Evolutionary conservation across 2,329 filamentous ascomycete genomes (phyloP).

Genomic region (Cytospora leucostoma): DNA sequence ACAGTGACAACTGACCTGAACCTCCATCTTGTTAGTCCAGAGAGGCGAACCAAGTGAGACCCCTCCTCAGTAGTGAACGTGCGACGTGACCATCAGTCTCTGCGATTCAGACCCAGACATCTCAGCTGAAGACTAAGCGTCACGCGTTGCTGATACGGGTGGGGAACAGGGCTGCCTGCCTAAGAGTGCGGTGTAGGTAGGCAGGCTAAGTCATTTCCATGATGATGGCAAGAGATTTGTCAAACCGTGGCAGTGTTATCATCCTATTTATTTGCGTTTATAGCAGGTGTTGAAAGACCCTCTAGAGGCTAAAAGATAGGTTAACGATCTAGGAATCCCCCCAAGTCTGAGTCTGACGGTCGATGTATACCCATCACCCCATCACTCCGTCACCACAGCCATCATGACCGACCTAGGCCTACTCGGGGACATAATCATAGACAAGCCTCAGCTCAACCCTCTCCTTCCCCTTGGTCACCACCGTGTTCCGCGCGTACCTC

Average conservation of each 20-base stretch:
- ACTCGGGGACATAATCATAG: constrained; percentile 51
- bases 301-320: not conserved
- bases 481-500: constrained; percentile 54
- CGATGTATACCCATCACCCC: not conserved
- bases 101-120: too few relatives aligned
- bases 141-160: too few relatives aligned
- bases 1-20: not conserved
- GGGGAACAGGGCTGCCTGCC: too few relatives aligned
- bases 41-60: not conserved
- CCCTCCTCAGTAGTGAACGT: not conserved
- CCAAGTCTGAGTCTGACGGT: too few relatives aligned
- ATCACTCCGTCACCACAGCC: not conserved
- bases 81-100: not conserved
- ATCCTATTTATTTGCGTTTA: too few relatives aligned
- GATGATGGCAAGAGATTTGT: too few relatives aligned
- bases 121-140: too few relatives aligned
- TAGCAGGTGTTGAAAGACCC: too few relatives aligned
- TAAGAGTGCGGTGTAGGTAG: too few relatives aligned
- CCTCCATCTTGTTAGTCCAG: not conserved
- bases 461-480: constrained; percentile 53
- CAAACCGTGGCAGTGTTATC: too few relatives aligned
- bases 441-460: constrained; percentile 54
- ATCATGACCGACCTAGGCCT: constrained; percentile 21
- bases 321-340: not conserved
- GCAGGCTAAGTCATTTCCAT: too few relatives aligned